Evolutionary conservation across 805 yeast genomes (phyloP), one percentile per base, ranked within the genome.

Genomic region (Kazachstania bromeliacearum): DNA sequence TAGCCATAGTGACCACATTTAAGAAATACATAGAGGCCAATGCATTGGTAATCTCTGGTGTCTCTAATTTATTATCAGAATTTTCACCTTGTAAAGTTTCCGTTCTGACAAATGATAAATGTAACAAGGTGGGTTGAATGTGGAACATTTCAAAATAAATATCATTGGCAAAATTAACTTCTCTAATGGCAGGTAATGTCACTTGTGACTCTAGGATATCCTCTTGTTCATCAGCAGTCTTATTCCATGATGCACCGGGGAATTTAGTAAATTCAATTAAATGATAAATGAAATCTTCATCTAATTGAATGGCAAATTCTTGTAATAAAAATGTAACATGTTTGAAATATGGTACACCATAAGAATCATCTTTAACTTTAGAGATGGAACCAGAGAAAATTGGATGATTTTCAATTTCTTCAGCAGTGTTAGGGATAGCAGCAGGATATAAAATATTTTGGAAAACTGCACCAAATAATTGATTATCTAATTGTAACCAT

Each of bases 401-500:
- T 0, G 99, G 98, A 56, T 89, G 97, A 34, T 70, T 77, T 38
- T 78, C 80, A 74, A 87, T 74, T 49, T 89, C 97, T 44, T 74
- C 73, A 4, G 79, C 75, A 0, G 85, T 78, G 50, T 85, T 83
- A 2, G 96, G 94, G 33, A 92, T 73, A 7, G 85, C 87, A 2
- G 87, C 79, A 4, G 99, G 99, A 54, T 85, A 94, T 7, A 92
- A 45, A 9, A 92, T 66, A 37, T 88, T 89, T 2, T 96, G 96
- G 61, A 72, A 92, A 1, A 79, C 72, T 9, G 95, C 83, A 3
- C 95, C 95, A 50, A 77, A 85, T 33, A 89, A 61, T 54, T 87
- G 95, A 51, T 92, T 89, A 56, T 92, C 98, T 33, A 89, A 68
- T 58, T 92, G 99, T 22, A 92, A 64, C 98, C 98, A 94, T 53